These are phyloP conservation scores for Oryza glaberrima DNA, from an alignment of 176 grass and related monocot genomes.

Conservation along the genomic window DNA sequence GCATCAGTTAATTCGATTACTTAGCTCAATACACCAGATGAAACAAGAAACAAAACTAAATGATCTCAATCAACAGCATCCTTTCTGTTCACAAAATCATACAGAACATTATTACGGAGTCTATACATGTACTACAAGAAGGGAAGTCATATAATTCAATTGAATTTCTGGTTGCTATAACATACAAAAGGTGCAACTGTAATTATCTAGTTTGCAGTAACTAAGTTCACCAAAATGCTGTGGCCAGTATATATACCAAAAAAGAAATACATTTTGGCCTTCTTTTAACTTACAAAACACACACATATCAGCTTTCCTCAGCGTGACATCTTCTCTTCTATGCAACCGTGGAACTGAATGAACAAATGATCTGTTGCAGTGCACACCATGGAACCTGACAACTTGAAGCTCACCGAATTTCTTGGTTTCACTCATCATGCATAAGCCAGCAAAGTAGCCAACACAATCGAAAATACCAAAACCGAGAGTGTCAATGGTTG, in stretches of 20 bases:
- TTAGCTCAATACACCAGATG: not conserved
- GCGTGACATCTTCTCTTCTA: conserved; percentile 35
- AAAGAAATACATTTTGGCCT: conserved; percentile 70
- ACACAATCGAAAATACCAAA: conserved; percentile 53
- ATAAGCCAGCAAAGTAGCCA: conserved; percentile 65
- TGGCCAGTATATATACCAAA: conserved; percentile 77
- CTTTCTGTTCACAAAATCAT: conserved; percentile 31
- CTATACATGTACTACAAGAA: conserved; percentile 42
- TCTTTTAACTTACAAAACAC: conserved; percentile 51
- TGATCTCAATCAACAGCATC: conserved; percentile 26
- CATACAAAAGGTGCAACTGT: conserved; percentile 63
- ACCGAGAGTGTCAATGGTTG: conserved; percentile 53
- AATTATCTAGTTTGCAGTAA: conserved; percentile 64
- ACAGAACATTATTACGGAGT: conserved; percentile 27
- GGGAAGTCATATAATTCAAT: conserved; percentile 46
- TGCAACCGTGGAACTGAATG: conserved; percentile 45
- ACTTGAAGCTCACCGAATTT: conserved; percentile 35
- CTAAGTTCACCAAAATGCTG: conserved; percentile 59
- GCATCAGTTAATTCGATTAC: not conserved
- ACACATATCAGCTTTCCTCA: conserved; percentile 45
- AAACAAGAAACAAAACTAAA: conserved; percentile 2
- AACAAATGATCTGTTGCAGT: conserved; percentile 40
- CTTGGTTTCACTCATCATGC: conserved; percentile 51
- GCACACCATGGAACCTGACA: conserved; percentile 44
- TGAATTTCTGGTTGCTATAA: conserved; percentile 59